Evolutionary conservation across 179 eudicot genomes (phyloP), one percentile per base, ranked within the genome.

Genomic region (Beta corolliflora): DNA sequence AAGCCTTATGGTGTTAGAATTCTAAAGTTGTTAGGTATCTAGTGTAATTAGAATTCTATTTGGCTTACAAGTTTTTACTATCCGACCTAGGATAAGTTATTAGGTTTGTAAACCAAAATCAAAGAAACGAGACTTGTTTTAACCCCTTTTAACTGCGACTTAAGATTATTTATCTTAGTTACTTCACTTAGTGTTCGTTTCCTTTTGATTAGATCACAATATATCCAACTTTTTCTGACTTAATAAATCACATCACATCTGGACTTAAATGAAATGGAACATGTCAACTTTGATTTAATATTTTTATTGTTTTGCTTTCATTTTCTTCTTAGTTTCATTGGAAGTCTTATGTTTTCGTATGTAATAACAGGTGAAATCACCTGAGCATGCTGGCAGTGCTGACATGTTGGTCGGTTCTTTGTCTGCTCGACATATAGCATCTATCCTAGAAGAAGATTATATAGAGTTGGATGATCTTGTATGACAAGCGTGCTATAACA

Each of bases 401-500:
- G 36, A 77, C 31, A 3, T 77, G 68, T 56, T 79, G 56, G 71
- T 56, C 19, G 83, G 81, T 55, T 29, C 74, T 66, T 66, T 78
- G 63, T 63, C 67, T 76, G 75, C 83, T 61, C 68, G 67, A 61
- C 82, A 79, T 54, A 48, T 84, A 67, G 46, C 7, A 69, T 74
- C 76, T 64, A 83, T 83, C 55, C 29, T 71, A 45, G 91, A 89
- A 71, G 88, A 84, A 66, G 91, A 87, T 65, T 89, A 46, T 81
- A 71, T 89, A 59, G 89, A 87, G 78, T 50, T 89, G 84, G 91
- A 89, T 80, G 91, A 89, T 85, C 87, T 89, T 68, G 48, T 84
- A 31, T 84, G 81, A 84, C 18, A 59, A 59, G 7, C 14, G 31
- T 59, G 50, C 41, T 41, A 54, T 29, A 66, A 2, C 15, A n/a